A percentile compares a stretch with the other conserved stretches of the same genome.
These are phyloP conservation scores for Colletotrichum chlorophyti DNA, from an alignment of 2,329 filamentous ascomycete species.

Conservation along the genomic window DNA sequence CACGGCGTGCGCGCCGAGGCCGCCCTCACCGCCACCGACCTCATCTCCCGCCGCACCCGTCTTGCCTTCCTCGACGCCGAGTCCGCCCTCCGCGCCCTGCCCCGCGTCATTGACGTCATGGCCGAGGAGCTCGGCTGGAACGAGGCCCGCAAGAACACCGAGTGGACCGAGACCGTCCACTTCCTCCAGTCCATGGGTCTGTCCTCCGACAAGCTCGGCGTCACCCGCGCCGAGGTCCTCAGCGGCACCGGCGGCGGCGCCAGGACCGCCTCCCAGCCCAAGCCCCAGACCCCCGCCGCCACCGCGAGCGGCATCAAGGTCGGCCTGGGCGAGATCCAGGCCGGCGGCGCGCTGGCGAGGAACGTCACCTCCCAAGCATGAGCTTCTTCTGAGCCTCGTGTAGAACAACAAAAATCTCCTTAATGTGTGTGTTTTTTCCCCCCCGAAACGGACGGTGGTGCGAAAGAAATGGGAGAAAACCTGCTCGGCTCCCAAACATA, in stretches of 20 bases:
- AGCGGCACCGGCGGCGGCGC: slow-evolving; percentile 9
- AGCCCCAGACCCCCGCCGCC: not conserved
- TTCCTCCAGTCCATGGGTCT: slow-evolving; percentile 56
- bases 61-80: slow-evolving; percentile 80
- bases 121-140: slow-evolving; percentile 72
- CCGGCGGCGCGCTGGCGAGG: slow-evolving; percentile 15
- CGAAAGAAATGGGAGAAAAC: no score
- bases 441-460: no score
- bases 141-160: slow-evolving; percentile 59
- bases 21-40: slow-evolving; percentile 74
- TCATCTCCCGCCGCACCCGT: slow-evolving; percentile 73
- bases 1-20: slow-evolving; percentile 77
- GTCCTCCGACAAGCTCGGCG: slow-evolving; percentile 33
- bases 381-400: not conserved
- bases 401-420: no score
- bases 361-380: slow-evolving; percentile 17
- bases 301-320: slow-evolving; percentile 18
- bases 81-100: slow-evolving; percentile 72
- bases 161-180: slow-evolving; percentile 59
- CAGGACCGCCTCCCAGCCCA: slow-evolving; percentile 10
- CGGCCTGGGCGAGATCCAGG: slow-evolving; percentile 17
- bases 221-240: slow-evolving; percentile 39
- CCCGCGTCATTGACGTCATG: slow-evolving; percentile 76
- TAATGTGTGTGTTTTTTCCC: not conserved
- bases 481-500: no score